Percentiles rank a stretch among this genome's conserved stretches.
These are phyloP conservation scores for Backusella morwellensis DNA, from an alignment of 192 early-diverging fungal species.

Conservation along the genomic window DNA sequence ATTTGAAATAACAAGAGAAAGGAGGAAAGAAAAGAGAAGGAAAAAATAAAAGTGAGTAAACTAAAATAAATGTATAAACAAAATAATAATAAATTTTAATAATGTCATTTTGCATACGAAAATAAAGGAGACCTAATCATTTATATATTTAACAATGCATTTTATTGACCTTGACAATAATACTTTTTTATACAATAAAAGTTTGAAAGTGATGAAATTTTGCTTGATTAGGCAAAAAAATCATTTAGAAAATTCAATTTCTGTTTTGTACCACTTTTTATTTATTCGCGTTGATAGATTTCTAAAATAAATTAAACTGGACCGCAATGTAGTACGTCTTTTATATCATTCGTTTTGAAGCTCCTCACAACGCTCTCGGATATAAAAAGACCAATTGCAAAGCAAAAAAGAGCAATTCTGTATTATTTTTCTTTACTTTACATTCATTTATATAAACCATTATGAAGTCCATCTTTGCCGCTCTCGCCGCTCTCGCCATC, in stretches of 20 bases:
- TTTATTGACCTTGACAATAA: too few relatives aligned
- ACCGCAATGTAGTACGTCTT: neutral
- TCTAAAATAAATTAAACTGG: neutral
- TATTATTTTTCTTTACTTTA: neutral
- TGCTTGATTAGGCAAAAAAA: neutral
- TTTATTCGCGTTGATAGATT: neutral
- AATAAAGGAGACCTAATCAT: too few relatives aligned
- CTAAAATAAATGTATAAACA: too few relatives aligned
- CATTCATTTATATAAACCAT: conserved; percentile 6
- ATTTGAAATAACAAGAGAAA: too few relatives aligned
- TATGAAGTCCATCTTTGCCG: conserved; percentile 25
- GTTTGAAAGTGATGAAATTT: neutral
- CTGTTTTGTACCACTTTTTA: neutral
- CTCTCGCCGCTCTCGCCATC: conserved; percentile 10
- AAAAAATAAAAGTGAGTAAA: too few relatives aligned
- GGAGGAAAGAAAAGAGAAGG: too few relatives aligned
- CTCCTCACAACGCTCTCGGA: neutral
- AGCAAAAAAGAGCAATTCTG: neutral
- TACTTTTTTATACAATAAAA: too few relatives aligned
- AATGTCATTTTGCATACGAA: too few relatives aligned
- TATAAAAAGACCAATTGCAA: conserved; percentile 4
- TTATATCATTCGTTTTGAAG: neutral
- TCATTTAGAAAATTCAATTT: neutral
- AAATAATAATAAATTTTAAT: too few relatives aligned
- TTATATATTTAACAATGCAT: too few relatives aligned